Conservation (phyloP, 2,329 filamentous ascomycete species). For the Aspergillus clavatus region DNA sequence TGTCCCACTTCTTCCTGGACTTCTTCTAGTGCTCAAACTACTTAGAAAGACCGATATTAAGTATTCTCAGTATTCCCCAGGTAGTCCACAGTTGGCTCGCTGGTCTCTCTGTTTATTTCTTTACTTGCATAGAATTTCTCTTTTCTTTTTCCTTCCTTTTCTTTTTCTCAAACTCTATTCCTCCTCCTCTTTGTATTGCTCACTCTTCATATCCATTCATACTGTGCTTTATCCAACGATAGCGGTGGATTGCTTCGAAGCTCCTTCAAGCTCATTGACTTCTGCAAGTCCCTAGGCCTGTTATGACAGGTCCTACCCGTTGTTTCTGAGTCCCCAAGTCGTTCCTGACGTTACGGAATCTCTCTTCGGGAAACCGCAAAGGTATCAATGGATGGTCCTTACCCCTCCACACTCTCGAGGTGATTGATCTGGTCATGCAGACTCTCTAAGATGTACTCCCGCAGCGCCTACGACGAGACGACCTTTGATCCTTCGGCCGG, state of each 20-base stretch:
- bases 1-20: neutral
- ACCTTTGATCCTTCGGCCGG: constrained; percentile 1
- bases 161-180: neutral
- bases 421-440: neutral
- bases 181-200: neutral
- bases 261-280: neutral
- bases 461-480: constrained; percentile 4
- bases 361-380: neutral
- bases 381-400: neutral
- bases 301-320: neutral
- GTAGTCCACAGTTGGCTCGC: neutral
- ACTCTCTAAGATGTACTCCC: constrained; percentile 4
- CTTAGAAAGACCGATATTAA: neutral
- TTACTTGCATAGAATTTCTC: neutral
- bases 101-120: neutral
- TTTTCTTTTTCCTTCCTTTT: neutral
- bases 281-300: neutral
- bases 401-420: constrained; percentile 1
- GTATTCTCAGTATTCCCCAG: too few relatives aligned
- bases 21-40: too few relatives aligned
- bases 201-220: neutral
- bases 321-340: neutral
- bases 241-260: neutral
- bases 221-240: neutral
- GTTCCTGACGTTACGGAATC: neutral